Base-by-base conservation (phyloP, 345 rosid species). In the Aquilaria yunnanensis region DNA sequence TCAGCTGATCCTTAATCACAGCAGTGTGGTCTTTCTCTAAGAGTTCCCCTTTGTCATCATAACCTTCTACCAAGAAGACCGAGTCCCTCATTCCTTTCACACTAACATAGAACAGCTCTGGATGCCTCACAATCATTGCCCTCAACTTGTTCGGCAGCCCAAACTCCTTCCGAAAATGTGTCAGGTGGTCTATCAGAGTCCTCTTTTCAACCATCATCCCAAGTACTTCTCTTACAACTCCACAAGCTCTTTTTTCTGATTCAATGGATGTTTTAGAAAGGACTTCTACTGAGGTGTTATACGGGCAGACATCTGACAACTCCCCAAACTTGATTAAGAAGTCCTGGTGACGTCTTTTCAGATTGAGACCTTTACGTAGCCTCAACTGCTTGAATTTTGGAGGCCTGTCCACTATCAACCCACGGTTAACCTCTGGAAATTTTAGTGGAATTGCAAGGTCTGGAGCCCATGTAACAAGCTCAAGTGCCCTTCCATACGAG, bases 121-220 rank as follows among this genome's bases (percentile, higher is more conserved):
- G 96, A 68, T 89, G 98, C 66, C 98, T 82, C 59, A 81, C 67
- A 37, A 89, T 69, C 93, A 92, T 71, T 1, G 77, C 80, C 77
- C 92, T 81, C 78, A 87, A 57, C 80, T 87, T 82, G 60, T 89
- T 89, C 10, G 96, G 75, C 2, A 92, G 77, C 23, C 78, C 77
- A 50, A 87, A 87, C 56, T 92, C 98, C 47, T 87, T 85, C 77
- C 98, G 80, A 71, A 92, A 89, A 75, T 87, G 96, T 13, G 96
- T 87, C 78, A 92, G 72, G 67, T 92, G 95, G 55, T 92, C 98
- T 13, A 89, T 71, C 61, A 92, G 68, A 61, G 92, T 89, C 68
- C 87, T 80, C 75, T 80, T 89, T 67, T 87, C 95, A 47, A 85
- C 83, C 33, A 78, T 80, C 84, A 89, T 71, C 8, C 88, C 90